These are phyloP conservation scores for Litchi chinensis DNA, from an alignment of 345 rosid species.

Conservation along the genomic window DNA sequence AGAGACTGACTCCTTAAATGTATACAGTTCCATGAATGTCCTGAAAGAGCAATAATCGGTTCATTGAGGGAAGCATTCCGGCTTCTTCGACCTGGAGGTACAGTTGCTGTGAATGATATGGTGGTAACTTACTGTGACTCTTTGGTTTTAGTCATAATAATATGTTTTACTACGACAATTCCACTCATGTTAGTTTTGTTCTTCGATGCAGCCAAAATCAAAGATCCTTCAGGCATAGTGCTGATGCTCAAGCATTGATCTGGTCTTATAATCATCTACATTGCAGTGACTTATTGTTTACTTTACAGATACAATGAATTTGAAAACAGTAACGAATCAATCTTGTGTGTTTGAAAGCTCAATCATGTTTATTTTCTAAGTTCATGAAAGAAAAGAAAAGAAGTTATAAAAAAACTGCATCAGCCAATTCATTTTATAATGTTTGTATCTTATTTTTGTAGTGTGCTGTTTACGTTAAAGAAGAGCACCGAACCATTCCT, in stretches of 20 bases:
- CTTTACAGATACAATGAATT: neutral
- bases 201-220: constrained; percentile 52
- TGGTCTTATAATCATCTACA: neutral
- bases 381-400: neutral
- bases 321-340: neutral
- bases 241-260: neutral
- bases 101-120: constrained; percentile 52
- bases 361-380: neutral
- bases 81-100: constrained; percentile 62
- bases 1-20: neutral
- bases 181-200: constrained; percentile 15
- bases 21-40: constrained; percentile 67
- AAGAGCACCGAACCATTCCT: constrained; percentile 70
- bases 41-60: constrained; percentile 50
- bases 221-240: constrained; percentile 60
- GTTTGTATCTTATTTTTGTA: constrained; percentile 10
- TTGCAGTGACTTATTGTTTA: neutral
- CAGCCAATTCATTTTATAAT: neutral
- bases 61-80: constrained; percentile 48
- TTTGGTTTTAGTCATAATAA: neutral
- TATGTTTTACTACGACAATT: neutral
- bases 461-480: constrained; percentile 58
- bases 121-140: constrained; percentile 34
- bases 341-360: neutral
- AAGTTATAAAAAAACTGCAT: neutral